Percentiles rank a stretch among this genome's conserved stretches.
Conservation (phyloP, 192 early-diverging fungal genomes). For the Spizellomyces sp. region DNA sequence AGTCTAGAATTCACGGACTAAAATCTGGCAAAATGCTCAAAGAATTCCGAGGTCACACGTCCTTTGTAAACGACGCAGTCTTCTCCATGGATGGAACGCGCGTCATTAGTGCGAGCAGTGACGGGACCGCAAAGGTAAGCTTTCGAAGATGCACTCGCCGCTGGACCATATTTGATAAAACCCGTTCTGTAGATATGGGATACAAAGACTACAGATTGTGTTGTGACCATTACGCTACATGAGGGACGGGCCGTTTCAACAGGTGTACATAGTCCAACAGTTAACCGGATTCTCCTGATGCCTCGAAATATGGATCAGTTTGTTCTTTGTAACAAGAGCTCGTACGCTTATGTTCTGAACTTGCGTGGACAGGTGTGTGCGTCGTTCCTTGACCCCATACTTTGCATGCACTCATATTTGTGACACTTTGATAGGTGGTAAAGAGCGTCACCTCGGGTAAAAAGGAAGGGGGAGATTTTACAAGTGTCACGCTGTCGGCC, state of each 20-base stretch:
- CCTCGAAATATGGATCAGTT: constrained; percentile 69
- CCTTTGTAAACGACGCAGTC: constrained; percentile 79
- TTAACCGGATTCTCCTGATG: constrained; percentile 61
- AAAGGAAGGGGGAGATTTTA: constrained; percentile 43
- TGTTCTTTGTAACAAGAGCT: constrained; percentile 78
- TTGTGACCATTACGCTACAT: constrained; percentile 63
- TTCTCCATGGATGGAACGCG: constrained; percentile 72
- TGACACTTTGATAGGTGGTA: background rate
- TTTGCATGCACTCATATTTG: background rate
- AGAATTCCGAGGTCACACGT: constrained; percentile 90
- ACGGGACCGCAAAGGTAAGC: constrained; percentile 82
- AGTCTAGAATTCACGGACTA: constrained; percentile 76
- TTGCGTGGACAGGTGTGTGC: constrained; percentile 56
- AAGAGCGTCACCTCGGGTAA: background rate
- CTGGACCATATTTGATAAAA: background rate
- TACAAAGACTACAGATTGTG: constrained; percentile 67
- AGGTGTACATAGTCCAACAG: constrained; percentile 44
- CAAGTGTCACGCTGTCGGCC: constrained; percentile 64
- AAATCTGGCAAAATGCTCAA: constrained; percentile 92
- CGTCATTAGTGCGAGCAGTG: constrained; percentile 80
- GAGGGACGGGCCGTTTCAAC: constrained; percentile 50
- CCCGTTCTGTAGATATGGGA: constrained; percentile 80
- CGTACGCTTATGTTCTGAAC: constrained; percentile 71
- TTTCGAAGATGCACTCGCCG: background rate
- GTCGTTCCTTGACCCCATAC: background rate